These are phyloP conservation scores for Atkinsonella hypoxylon DNA, from an alignment of 2,329 filamentous ascomycete species.

Conservation along the genomic window DNA sequence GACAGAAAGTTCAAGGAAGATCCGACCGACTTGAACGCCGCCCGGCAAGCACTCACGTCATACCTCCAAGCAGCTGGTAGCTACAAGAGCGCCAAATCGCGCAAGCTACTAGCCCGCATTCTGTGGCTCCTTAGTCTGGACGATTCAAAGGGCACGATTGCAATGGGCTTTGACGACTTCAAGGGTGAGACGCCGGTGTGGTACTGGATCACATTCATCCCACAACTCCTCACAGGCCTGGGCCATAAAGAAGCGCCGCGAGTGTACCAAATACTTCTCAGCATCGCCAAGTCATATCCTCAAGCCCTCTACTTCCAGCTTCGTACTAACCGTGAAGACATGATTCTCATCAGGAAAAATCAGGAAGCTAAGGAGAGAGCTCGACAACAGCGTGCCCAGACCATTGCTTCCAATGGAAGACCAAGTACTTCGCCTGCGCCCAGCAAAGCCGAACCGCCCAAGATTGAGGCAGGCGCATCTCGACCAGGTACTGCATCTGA, in stretches of 20 bases:
- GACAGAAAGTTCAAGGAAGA: constrained; percentile 93
- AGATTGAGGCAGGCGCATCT: constrained; percentile 26
- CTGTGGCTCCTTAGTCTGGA: constrained; percentile 93
- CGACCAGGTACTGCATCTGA: constrained; percentile 41
- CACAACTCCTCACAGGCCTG: constrained; percentile 83
- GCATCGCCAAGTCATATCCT: constrained; percentile 91
- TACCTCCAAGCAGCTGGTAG: constrained; percentile 92
- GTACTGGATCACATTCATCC: constrained; percentile 99
- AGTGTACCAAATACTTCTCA: constrained; percentile 74
- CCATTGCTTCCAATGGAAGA: constrained; percentile 31
- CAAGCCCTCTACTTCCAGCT: constrained; percentile 95
- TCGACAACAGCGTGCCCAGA: constrained; percentile 37
- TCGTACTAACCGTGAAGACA: constrained; percentile 86
- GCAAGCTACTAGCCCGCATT: constrained; percentile 85
- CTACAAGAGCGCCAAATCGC: constrained; percentile 93
- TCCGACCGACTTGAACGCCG: constrained; percentile 66
- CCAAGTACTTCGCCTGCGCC: constrained; percentile 34
- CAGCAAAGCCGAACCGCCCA: constrained; percentile 39
- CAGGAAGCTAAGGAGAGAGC: constrained; percentile 63
- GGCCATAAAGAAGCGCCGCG: constrained; percentile 84
- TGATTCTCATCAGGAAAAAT: constrained; percentile 80
- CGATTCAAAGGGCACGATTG: constrained; percentile 71
- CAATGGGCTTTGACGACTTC: constrained; percentile 83
- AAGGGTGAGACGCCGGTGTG: constrained; percentile 96
- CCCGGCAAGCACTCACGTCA: constrained; percentile 85